These are phyloP conservation scores for Amanita jacksonii DNA, from an alignment of 768 basidiomycete species.

Conservation along the genomic window DNA sequence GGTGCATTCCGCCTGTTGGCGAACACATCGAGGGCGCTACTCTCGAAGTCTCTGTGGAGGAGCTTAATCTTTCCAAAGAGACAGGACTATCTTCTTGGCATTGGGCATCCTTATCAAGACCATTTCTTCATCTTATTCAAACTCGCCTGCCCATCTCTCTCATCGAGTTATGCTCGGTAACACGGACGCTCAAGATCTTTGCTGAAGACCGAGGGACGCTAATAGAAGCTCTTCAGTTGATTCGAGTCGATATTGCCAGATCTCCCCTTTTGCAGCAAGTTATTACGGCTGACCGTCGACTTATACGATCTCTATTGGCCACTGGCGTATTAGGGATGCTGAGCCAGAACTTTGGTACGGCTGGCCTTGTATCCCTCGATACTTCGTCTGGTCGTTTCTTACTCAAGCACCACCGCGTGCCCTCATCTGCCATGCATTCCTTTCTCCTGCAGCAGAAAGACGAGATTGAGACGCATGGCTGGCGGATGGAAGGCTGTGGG, in stretches of 20 bases:
- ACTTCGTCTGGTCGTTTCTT: neutral
- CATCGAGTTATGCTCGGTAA: slow-evolving; percentile 3
- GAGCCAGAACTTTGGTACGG: neutral
- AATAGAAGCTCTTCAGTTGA: neutral
- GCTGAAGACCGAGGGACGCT: neutral
- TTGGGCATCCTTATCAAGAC: slow-evolving; percentile 3
- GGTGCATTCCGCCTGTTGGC: slow-evolving; percentile 1
- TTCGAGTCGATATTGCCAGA: neutral
- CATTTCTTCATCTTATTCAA: neutral
- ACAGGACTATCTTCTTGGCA: neutral
- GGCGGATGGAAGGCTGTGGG: neutral
- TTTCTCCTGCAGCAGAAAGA: neutral
- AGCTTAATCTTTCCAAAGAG: neutral
- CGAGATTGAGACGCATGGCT: neutral
- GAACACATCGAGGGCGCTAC: no score
- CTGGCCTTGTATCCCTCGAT: slow-evolving; percentile 3
- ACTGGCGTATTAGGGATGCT: slow-evolving; percentile 1
- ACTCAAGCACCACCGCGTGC: slow-evolving; percentile 1
- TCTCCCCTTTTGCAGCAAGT: neutral
- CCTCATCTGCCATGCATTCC: neutral
- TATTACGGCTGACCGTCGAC: neutral
- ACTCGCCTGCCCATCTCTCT: neutral
- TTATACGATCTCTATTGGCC: slow-evolving; percentile 2
- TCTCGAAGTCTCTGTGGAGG: neutral
- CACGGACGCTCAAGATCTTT: slow-evolving; percentile 5